Conservation (phyloP, 805 yeast species). For the Kodamaea jinghongensis region DNA sequence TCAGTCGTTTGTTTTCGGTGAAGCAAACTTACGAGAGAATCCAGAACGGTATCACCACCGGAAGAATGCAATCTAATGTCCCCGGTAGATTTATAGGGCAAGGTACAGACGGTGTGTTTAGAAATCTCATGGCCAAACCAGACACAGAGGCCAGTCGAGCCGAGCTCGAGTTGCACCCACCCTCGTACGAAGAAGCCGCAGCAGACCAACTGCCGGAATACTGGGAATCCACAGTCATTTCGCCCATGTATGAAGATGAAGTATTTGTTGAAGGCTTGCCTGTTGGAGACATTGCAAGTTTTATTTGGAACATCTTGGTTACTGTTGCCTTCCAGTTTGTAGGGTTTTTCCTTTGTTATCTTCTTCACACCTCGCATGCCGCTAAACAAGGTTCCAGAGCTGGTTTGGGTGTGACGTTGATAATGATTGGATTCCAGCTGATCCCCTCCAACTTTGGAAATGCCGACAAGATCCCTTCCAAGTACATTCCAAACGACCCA, state of each 20-base stretch:
- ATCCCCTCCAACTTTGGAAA: constrained; percentile 41
- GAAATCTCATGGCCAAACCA: constrained; percentile 89
- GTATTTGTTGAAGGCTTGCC: constrained; percentile 94
- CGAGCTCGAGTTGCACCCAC: constrained; percentile 58
- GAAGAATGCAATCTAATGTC: constrained; percentile 40
- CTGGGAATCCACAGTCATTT: constrained; percentile 86
- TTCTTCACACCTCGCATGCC: constrained; percentile 94
- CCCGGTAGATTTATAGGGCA: constrained; percentile 47
- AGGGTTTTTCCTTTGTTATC: constrained; percentile 86
- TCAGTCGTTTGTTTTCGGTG: constrained; percentile 35
- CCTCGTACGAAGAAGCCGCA: constrained; percentile 93
- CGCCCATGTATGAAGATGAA: constrained; percentile 82
- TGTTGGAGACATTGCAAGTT: constrained; percentile 86
- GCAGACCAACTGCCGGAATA: constrained; percentile 94
- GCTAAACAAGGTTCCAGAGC: constrained; percentile 93
- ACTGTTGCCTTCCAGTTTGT: constrained; percentile 91
- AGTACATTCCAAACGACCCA: constrained; percentile 34
- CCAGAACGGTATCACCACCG: constrained; percentile 40
- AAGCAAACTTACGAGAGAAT: constrained; percentile 43
- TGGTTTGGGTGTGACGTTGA: constrained; percentile 83
- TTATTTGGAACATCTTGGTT: constrained; percentile 86
- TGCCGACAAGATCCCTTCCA: constrained; percentile 31
- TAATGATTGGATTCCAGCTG: constrained; percentile 54
- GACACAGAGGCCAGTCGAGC: constrained; percentile 41
- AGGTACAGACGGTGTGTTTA: constrained; percentile 85